These are phyloP conservation scores for Apocynum venetum DNA, from an alignment of 257 asterid genomes.

Conservation along the genomic window DNA sequence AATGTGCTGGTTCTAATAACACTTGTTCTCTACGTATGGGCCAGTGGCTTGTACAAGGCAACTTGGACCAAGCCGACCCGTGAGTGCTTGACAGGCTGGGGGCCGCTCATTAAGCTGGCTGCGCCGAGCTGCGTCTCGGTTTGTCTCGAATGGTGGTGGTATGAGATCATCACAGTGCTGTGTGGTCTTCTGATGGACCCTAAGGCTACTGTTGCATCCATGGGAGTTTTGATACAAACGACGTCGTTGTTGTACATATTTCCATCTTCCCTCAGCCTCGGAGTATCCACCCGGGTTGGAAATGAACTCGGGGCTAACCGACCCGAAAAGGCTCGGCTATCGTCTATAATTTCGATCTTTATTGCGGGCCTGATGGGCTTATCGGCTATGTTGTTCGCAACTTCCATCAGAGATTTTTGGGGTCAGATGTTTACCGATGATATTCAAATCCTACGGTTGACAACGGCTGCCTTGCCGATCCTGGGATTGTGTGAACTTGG, in stretches of 20 bases:
- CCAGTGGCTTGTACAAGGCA: slow-evolving; percentile 39
- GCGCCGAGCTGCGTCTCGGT: slow-evolving; percentile 85
- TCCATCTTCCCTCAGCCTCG: slow-evolving; percentile 63
- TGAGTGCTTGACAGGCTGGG: slow-evolving; percentile 67
- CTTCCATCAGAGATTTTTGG: slow-evolving; percentile 41
- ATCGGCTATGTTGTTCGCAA: slow-evolving; percentile 52
- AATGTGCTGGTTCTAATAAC: slow-evolving; percentile 36
- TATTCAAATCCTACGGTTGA: slow-evolving; percentile 39
- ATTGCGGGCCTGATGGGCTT: slow-evolving; percentile 57
- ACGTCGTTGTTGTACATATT: slow-evolving; percentile 68
- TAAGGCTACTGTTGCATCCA: slow-evolving; percentile 69
- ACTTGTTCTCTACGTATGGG: slow-evolving; percentile 41
- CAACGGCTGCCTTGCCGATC: slow-evolving; percentile 66
- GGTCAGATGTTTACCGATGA: slow-evolving; percentile 65
- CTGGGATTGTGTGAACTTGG: slow-evolving; percentile 84
- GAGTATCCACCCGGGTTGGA: slow-evolving; percentile 81
- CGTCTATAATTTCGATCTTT: slow-evolving; percentile 38
- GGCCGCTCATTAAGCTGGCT: slow-evolving; percentile 61
- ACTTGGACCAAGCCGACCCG: slow-evolving; percentile 58
- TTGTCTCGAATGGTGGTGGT: slow-evolving; percentile 96
- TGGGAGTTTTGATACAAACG: slow-evolving; percentile 74
- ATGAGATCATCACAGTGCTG: slow-evolving; percentile 72
- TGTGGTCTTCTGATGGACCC: slow-evolving; percentile 81
- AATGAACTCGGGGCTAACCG: slow-evolving; percentile 76
- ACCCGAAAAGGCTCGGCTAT: slow-evolving; percentile 52